phyloP scores from a whole-genome alignment of 2,329 filamentous ascomycete genomes.

The Colletotrichum sp. region DNA sequence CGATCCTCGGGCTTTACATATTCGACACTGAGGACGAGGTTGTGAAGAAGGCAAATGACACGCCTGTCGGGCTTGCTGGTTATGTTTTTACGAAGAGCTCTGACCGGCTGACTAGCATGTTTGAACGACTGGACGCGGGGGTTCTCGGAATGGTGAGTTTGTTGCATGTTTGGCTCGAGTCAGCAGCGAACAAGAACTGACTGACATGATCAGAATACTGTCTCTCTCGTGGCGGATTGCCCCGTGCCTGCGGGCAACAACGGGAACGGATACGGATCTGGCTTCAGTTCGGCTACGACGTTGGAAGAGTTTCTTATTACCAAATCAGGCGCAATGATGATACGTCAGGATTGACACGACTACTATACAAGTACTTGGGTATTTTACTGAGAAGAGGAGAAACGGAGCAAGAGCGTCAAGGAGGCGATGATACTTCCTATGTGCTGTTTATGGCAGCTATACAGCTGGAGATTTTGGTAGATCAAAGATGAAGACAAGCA shows the following conservation, averaged over 20 bases:
- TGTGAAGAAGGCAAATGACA: constrained; percentile 68
- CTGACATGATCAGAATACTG: constrained; percentile 11
- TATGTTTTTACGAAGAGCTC: constrained; percentile 70
- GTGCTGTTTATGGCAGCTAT: not conserved
- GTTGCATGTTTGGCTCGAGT: not conserved
- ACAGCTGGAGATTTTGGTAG: not conserved
- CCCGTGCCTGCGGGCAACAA: not conserved
- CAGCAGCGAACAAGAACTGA: too few species aligned
- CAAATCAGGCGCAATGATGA: constrained; percentile 10
- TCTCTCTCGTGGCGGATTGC: not conserved
- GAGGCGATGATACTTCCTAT: not conserved
- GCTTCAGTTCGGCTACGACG: not conserved
- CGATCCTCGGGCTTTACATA: constrained; percentile 72
- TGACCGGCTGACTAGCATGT: constrained; percentile 43
- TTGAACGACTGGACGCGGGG: constrained; percentile 62
- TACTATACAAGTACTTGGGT: not conserved
- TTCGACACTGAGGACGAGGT: constrained; percentile 77
- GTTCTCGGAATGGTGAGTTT: constrained; percentile 61
- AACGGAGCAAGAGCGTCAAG: not conserved
- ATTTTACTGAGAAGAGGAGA: not conserved
- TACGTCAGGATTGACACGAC: not conserved
- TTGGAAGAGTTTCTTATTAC: constrained; percentile 14
- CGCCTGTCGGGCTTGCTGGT: constrained; percentile 74
- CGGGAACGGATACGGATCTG: not conserved
- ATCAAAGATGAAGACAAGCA: not conserved